Evolutionary conservation across 2,329 filamentous ascomycete genomes (phyloP), one percentile per base, ranked within the genome.

Genomic region (Fusarium metavorans): DNA sequence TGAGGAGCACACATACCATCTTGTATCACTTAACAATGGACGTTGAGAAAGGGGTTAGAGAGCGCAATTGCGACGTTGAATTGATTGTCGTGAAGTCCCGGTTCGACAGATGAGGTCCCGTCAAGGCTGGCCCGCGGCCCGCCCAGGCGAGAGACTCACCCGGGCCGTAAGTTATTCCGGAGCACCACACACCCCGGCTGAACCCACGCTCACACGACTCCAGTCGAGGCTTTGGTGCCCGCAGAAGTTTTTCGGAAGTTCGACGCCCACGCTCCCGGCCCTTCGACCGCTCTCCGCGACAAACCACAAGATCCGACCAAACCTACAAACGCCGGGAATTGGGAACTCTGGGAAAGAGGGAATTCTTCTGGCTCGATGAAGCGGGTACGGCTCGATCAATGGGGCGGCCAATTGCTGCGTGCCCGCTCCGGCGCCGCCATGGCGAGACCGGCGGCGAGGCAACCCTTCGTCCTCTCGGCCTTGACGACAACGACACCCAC

Each of bases 1-100:
- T 14, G 35, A 8, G 2, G 6, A 23, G 16, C 1, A 3, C 20
- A 79, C 86, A 80, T 82, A 91, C 90, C 90, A 92, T 92, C 81
- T 87, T 91, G 85, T 84, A 82, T 77, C 68, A 75, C 64, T 76
- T 81, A 74, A 81, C 80, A 82, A 82, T 77, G 81, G 81, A 80
- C 73, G 81, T 77, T 74, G 78, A 75, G 66, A 71, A 66, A 72
- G 65, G 67, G 70, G 65, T 74, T 54, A 57, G 67, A 73, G 66
- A 71, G 77, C 79, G 75, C 80, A 82, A 81, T 80, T 77, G 80
- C 80, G 78, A 76, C 71, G 75, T 73, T 75, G 72, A 72, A 70
- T 73, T 66, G 72, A 50, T 52, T 72, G 72, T 77, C 68, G 34
- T 59, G 50, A 64, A 35, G 65, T 52, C 48, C 72, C 52, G 60